A percentile compares a stretch with the other conserved stretches of the same genome.
These are phyloP conservation scores for Bipolaris victoriae DNA, from an alignment of 2,329 filamentous ascomycete species.

Conservation along the genomic window DNA sequence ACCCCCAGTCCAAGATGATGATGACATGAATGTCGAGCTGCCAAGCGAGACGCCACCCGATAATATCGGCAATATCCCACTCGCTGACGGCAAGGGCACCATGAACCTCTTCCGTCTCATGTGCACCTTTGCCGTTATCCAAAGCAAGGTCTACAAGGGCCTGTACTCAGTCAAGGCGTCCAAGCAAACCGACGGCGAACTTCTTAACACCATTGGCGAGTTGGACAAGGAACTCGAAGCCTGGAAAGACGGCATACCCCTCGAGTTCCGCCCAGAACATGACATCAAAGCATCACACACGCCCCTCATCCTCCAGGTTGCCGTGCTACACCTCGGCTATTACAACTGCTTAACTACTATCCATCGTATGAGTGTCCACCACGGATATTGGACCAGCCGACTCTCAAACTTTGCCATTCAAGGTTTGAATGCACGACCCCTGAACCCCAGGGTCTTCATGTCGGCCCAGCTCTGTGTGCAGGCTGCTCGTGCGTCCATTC, in stretches of 20 bases:
- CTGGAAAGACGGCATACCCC: conserved; percentile 94
- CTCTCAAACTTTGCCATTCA: conserved; percentile 95
- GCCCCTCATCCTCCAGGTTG: conserved; percentile 90
- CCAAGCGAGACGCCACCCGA: conserved; percentile 89
- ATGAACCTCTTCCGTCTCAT: conserved; percentile 94
- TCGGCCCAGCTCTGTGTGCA: conserved; percentile 92
- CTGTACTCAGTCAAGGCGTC: conserved; percentile 92
- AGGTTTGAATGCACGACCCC: conserved; percentile 84
- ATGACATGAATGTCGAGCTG: conserved; percentile 94
- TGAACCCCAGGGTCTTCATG: conserved; percentile 94
- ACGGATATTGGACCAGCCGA: conserved; percentile 96
- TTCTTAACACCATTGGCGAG: conserved; percentile 94
- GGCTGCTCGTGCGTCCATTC: conserved; percentile 89
- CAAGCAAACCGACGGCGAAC: conserved; percentile 88
- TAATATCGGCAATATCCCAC: conserved; percentile 91
- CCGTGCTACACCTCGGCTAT: conserved; percentile 94
- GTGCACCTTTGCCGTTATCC: conserved; percentile 89
- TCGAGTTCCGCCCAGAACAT: conserved; percentile 96
- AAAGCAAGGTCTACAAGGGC: conserved; percentile 91
- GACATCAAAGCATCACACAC: conserved; percentile 94
- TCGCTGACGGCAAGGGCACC: conserved; percentile 86
- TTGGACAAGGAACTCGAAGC: conserved; percentile 82
- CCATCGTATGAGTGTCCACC: conserved; percentile 97
- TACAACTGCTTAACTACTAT: conserved; percentile 98
- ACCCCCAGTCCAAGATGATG: conserved; percentile 74